phyloP scores from a whole-genome alignment of 768 basidiomycete genomes.

The Tylopilus subfusipes region DNA sequence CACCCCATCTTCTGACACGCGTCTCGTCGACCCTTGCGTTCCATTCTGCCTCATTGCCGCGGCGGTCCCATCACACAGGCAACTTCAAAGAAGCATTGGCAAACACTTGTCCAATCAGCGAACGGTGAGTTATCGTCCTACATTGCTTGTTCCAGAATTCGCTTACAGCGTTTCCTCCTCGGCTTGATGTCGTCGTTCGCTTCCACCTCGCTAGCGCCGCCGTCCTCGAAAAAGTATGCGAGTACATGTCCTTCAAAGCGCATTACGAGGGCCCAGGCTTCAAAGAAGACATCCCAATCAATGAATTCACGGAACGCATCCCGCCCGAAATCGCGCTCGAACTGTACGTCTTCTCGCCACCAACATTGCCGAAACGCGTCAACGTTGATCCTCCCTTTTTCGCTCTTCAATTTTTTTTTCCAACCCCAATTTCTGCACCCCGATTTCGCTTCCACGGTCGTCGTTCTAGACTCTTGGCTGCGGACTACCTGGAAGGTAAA shows the following conservation, averaged over 20 bases:
- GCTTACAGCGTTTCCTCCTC: constrained; percentile 4
- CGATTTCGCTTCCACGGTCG: neutral
- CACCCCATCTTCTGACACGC: constrained; percentile 10
- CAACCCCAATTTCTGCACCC: constrained; percentile 4
- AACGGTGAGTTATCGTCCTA: constrained; percentile 51
- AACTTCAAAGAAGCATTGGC: constrained; percentile 71
- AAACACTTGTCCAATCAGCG: constrained; percentile 65
- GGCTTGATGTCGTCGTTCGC: neutral
- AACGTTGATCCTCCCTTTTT: constrained; percentile 13
- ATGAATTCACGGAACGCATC: constrained; percentile 79
- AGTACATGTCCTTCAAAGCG: constrained; percentile 84
- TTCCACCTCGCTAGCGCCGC: constrained; percentile 42
- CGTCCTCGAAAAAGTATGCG: constrained; percentile 83
- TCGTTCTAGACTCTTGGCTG: constrained; percentile 49
- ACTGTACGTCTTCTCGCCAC: constrained; percentile 54
- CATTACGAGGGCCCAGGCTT: constrained; percentile 67
- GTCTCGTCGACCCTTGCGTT: constrained; percentile 3
- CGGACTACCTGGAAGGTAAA: constrained; percentile 64
- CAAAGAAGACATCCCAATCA: constrained; percentile 73
- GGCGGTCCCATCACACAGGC: constrained; percentile 38
- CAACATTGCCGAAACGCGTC: neutral
- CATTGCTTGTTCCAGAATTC: neutral
- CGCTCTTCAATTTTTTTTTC: neutral
- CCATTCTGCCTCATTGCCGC: constrained; percentile 8
- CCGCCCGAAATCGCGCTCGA: constrained; percentile 87